Percentiles rank a stretch among this genome's conserved stretches.
Evolutionary conservation across 192 early-diverging fungal species (phyloP).

Genomic region (Martensiomyces pterosporus): DNA sequence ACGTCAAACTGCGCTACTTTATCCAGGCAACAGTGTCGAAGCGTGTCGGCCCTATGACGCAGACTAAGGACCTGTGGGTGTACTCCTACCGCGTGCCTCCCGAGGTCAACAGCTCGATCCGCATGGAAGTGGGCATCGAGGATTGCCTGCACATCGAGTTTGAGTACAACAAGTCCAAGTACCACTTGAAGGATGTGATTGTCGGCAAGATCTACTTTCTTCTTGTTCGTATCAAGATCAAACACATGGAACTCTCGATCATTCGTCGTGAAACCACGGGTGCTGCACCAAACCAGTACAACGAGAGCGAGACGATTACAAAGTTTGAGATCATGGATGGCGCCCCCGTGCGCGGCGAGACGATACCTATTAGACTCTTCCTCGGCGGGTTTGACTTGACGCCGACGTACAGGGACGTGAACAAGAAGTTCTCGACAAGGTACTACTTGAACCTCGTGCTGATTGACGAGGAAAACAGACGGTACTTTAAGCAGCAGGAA

Average conservation of each 20-base stretch:
- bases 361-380: conserved; percentile 97
- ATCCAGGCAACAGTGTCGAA: conserved; percentile 87
- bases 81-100: conserved; percentile 92
- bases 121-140: conserved; percentile 99
- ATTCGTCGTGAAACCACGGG: conserved; percentile 97
- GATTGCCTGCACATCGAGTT: conserved; percentile 99
- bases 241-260: conserved; percentile 99
- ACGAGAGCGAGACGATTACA: conserved; percentile 98
- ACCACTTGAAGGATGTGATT: conserved; percentile 98
- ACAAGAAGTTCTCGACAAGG: conserved; percentile 98
- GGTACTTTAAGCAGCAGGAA: conserved; percentile 99
- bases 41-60: conserved; percentile 81
- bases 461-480: conserved; percentile 96
- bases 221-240: conserved; percentile 98
- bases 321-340: conserved; percentile 99
- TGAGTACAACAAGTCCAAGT: conserved; percentile 99
- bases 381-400: conserved; percentile 96
- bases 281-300: conserved; percentile 94
- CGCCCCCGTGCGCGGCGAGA: conserved; percentile 91
- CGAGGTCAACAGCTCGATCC: conserved; percentile 85
- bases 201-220: conserved; percentile 99
- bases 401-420: conserved; percentile 97
- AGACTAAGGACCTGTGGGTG: conserved; percentile 98
- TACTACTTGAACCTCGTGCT: conserved; percentile 98
- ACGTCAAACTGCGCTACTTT: conserved; percentile 97